Evolutionary conservation across 176 grass and related monocot genomes (phyloP).

Genomic region (Oryza rufipogon): DNA sequence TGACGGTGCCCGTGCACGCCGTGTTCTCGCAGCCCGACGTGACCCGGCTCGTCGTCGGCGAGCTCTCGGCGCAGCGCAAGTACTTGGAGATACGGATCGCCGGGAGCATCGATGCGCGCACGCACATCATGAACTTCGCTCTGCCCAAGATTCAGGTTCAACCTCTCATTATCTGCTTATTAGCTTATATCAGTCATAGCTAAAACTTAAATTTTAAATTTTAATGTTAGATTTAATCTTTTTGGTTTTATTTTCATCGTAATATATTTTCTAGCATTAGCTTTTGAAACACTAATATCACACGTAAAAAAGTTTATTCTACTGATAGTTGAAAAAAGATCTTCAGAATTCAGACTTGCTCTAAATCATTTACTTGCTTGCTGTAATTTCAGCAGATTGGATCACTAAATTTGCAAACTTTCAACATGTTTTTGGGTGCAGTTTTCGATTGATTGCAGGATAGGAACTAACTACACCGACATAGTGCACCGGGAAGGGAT

Average conservation of each 20-base stretch:
- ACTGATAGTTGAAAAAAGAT: too few species aligned
- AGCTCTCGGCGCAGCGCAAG: constrained; percentile 45
- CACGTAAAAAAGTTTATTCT: too few species aligned
- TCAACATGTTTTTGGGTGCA: constrained; percentile 1
- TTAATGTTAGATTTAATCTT: too few species aligned
- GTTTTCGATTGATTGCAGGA: constrained; percentile 79
- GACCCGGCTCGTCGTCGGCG: constrained; percentile 49
- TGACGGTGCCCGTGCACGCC: constrained; percentile 72
- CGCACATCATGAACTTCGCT: constrained; percentile 69
- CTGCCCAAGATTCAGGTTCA: constrained; percentile 68
- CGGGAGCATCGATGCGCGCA: constrained; percentile 53
- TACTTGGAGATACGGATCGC: constrained; percentile 64
- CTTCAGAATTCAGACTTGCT: neutral
- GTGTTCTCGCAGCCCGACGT: constrained; percentile 55
- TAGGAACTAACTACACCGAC: constrained; percentile 75
- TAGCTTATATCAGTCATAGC: too few species aligned
- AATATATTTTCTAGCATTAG: too few species aligned
- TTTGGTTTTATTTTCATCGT: too few species aligned
- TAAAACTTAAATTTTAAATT: neutral
- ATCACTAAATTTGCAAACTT: neutral
- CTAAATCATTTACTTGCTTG: neutral
- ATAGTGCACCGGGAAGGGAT: constrained; percentile 57
- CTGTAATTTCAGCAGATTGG: neutral
- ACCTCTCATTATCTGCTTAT: too few species aligned
- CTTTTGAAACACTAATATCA: too few species aligned